Base-by-base conservation (phyloP, 2,329 filamentous ascomycete genomes). In the Aspergillus fumigatiaffinis region DNA sequence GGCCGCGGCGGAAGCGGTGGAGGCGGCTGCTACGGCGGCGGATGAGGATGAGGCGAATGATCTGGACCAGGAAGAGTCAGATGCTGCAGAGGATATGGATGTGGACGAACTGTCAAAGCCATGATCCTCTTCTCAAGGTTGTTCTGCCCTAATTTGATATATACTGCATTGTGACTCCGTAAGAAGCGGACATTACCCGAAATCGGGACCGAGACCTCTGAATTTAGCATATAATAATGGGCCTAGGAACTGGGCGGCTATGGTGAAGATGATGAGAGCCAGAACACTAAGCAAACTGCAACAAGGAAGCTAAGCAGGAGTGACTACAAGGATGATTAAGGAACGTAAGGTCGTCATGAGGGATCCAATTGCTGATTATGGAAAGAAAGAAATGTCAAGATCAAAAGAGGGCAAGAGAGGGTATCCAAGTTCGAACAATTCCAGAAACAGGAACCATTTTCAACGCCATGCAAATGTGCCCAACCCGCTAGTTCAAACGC, bases 21-120 rank as follows among this genome's bases (percentile, higher is more conserved):
- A 63, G 20, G 64, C 62, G 3, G 66, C 59, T 17, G 60, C 59
- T 21, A 63, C 48, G 20, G 61, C 55, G 21, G 59, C 57, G 32
- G 59, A 65, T n/a, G 67, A 71, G 28, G 66, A 63, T 1, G 63
- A 64, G 2, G 69, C 65, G 17, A 63, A 59, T 3, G 63, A 62
- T 8, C 63, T 59, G 5, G 65, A 56, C 9, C 51, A 58, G 9
- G 58, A 62, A 9, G 52, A 59, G 20, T 53, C 56, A 9, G 61
- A 56, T 14, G 44, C 57, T 51, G 55, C 60, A 8, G 61, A 46
- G 14, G 57, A 57, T 2, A 56, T 62, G 10, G 56, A 63, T 23
- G 55, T 57, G 4, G 57, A 25, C 10, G 20, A n/a, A 21, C 21
- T 8, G 1, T 17, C 44, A 23, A 23, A 14, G n/a, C 4, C 1